A percentile compares a stretch with the other conserved stretches of the same genome.
These are phyloP conservation scores for Kickxella alabastrina DNA, from an alignment of 192 early-diverging fungal genomes.

Conservation along the genomic window DNA sequence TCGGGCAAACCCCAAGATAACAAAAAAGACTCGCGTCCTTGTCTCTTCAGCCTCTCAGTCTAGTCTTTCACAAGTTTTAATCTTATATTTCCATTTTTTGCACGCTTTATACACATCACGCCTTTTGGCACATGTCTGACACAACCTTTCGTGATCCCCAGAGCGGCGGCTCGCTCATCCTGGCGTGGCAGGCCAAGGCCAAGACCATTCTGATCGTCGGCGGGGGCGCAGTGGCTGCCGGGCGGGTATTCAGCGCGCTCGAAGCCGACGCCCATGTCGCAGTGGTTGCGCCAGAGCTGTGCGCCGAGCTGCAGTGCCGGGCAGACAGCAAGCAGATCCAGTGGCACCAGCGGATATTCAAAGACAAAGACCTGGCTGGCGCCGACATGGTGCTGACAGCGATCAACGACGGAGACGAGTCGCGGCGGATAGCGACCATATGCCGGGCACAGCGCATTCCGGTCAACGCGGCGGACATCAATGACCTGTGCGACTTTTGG, in stretches of 20 bases:
- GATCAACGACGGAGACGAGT: constrained; percentile 68
- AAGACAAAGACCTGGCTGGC: constrained; percentile 45
- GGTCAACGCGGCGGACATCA: constrained; percentile 90
- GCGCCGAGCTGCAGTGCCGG: constrained; percentile 63
- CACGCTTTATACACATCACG: too few relatives aligned
- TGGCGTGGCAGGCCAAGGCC: constrained; percentile 72
- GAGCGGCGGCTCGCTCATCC: constrained; percentile 74
- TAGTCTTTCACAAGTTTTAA: too few relatives aligned
- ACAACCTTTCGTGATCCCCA: constrained; percentile 43
- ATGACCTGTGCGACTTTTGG: constrained; percentile 88
- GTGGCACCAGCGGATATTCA: constrained; percentile 47
- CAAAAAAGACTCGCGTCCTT: too few relatives aligned
- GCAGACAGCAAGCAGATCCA: constrained; percentile 56
- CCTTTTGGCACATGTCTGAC: too few relatives aligned
- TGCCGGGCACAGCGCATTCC: constrained; percentile 70
- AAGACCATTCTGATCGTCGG: constrained; percentile 88
- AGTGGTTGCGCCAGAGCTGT: constrained; percentile 67
- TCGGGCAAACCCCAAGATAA: too few relatives aligned
- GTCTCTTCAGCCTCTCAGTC: too few relatives aligned
- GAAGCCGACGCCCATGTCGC: constrained; percentile 78
- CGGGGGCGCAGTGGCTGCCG: constrained; percentile 78
- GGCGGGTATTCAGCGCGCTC: constrained; percentile 74
- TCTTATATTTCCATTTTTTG: too few relatives aligned
- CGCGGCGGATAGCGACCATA: constrained; percentile 60
- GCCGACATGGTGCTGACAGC: constrained; percentile 64